Conservation (phyloP, 1,284 basidiomycete species). For the Chondrostereum purpureum region DNA sequence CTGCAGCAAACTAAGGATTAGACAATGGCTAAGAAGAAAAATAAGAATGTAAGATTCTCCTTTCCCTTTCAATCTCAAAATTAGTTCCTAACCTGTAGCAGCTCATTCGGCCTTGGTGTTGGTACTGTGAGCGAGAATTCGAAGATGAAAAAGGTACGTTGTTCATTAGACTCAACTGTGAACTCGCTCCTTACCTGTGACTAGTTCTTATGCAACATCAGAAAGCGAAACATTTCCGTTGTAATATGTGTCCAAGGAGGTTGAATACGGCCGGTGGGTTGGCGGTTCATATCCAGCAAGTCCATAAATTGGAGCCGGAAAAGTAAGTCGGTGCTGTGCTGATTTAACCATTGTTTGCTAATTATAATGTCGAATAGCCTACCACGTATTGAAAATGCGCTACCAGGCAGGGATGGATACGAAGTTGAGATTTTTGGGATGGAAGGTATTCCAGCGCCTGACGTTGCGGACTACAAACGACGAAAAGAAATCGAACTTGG, state of each 20-base stretch:
- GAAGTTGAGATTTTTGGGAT: conserved; percentile 99
- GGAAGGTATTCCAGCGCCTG: conserved; percentile 95
- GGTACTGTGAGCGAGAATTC: conserved; percentile 99
- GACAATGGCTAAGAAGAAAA: conserved; percentile 86
- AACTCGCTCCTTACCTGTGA: too few species aligned
- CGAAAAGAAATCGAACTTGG: conserved; percentile 91
- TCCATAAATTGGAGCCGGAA: conserved; percentile 96
- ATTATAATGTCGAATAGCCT: conserved; percentile 39
- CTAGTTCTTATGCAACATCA: conserved; percentile 97
- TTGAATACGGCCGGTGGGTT: conserved; percentile 96
- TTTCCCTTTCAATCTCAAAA: not conserved
- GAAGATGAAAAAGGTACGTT: conserved; percentile 89
- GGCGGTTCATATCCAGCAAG: conserved; percentile 98
- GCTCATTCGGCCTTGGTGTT: conserved; percentile 92
- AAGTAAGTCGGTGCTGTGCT: too few species aligned
- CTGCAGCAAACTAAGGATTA: too few species aligned
- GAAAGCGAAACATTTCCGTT: conserved; percentile 99
- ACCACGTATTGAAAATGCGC: conserved; percentile 88
- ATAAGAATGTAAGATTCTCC: conserved; percentile 51
- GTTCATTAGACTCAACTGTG: conserved; percentile 4
- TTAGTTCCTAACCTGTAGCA: conserved; percentile 23
- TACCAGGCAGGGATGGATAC: conserved; percentile 94
- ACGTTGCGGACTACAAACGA: conserved; percentile 92
- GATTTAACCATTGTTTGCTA: too few species aligned
- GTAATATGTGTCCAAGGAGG: conserved; percentile 90